Base-by-base conservation (phyloP, 2,329 filamentous ascomycete genomes). In the Cercospora sp. region DNA sequence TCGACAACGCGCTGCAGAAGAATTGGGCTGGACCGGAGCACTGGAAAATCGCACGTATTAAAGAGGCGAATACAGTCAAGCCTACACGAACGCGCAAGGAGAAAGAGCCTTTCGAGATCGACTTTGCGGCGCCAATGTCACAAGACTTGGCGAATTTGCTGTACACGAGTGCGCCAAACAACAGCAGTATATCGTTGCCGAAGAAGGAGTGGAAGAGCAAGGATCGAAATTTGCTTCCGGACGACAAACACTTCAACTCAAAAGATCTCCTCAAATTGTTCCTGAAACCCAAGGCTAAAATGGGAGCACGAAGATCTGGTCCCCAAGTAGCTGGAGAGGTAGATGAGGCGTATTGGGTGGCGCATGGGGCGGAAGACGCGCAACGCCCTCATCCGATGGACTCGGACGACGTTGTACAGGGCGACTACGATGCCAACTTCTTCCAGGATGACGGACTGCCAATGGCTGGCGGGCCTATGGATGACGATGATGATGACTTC, bases 1-100 rank as follows among this genome's bases (percentile, higher is more conserved):
- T 99, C 77, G 95, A 99, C 79, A 93, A 97, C 76, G 94, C 94
- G 2, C 82, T 98, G 53, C 92, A 95, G 78, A 98, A 97, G 85
- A 97, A 97, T 76, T 99, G 95, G 94, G 90, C 91, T 5, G 96
- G 93, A 60, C 94, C 95, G n/a, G 95, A 98, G 79, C 95, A 99
- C 80, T 99, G 95, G 95, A 90, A 94, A 73, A 98, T 99, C 77
- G 88, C 92, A 70, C 93, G 93, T 77, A 95, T 99, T 79, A 98
- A 98, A 74, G 87, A 89, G 65, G 80, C 78, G 13, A 84, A 79
- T 75, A 93, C 94, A 79, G 85, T 81, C 33, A 67, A 68, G 20
- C 65, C 69, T 74, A 88, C 89, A 74, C 88, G 92, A 71, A 97
- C 97, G 79, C 88, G 93, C 71, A 98, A 97, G 80, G 95, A 98